These are phyloP conservation scores for Triangularia setosa DNA, from an alignment of 2,329 filamentous ascomycete genomes.

Conservation along the genomic window DNA sequence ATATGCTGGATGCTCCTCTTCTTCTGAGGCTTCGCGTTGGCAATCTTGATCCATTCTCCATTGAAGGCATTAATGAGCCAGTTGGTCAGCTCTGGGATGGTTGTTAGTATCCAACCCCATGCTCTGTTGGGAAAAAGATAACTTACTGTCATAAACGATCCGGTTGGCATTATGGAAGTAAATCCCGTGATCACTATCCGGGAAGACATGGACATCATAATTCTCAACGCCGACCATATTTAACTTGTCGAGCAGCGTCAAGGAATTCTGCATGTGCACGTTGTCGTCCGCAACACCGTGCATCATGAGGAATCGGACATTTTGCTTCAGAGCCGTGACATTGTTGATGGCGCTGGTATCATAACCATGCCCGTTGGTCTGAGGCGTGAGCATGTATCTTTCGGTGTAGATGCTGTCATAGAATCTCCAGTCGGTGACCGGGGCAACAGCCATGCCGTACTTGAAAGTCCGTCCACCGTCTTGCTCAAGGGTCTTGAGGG, in stretches of 20 bases:
- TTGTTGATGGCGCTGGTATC: conserved; percentile 70
- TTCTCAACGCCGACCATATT: conserved; percentile 81
- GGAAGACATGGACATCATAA: conserved; percentile 95
- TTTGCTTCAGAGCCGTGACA: conserved; percentile 65
- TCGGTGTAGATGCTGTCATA: conserved; percentile 95
- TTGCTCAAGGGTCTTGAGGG: conserved; percentile 88
- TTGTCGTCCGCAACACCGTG: conserved; percentile 97
- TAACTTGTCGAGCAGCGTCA: conserved; percentile 80
- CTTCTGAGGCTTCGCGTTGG: conserved; percentile 44
- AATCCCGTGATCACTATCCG: conserved; percentile 92
- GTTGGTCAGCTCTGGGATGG: conserved; percentile 64
- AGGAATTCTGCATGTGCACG: conserved; percentile 92
- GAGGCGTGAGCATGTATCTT: conserved; percentile 93
- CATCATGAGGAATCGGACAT: conserved; percentile 89
- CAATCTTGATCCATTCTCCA: conserved; percentile 76
- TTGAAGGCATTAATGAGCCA: conserved; percentile 99
- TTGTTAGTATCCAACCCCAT: conserved; percentile 5
- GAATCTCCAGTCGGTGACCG: conserved; percentile 96
- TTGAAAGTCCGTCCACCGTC: conserved; percentile 87
- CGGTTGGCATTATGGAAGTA: conserved; percentile 89
- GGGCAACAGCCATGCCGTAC: conserved; percentile 97
- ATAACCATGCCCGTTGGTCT: conserved; percentile 77
- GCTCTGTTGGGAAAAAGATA: not conserved
- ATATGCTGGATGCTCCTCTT: not conserved
- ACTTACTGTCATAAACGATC: conserved; percentile 91